Conservation (phyloP, 495 filamentous ascomycete species). For the Xylaria bambusicola region DNA sequence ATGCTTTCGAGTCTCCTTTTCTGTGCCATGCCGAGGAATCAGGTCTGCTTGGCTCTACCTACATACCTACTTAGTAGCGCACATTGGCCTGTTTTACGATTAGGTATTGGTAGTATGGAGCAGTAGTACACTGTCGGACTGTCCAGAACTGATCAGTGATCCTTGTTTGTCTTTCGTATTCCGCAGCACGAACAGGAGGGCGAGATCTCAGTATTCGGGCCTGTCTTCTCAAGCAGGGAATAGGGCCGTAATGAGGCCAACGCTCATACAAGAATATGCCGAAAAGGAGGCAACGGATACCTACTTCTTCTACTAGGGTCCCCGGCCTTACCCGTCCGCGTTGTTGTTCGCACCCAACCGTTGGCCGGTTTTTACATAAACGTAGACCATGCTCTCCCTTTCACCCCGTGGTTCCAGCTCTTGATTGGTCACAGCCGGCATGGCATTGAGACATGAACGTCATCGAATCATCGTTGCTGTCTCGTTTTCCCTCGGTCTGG, state of each 20-base stretch:
- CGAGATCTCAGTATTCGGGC: neutral
- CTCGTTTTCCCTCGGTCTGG: too few relatives aligned
- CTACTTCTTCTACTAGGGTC: neutral
- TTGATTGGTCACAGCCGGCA: neutral
- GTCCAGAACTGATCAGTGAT: too few relatives aligned
- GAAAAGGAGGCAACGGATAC: neutral
- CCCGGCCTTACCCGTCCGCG: neutral
- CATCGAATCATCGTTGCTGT: neutral
- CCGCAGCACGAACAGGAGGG: too few relatives aligned
- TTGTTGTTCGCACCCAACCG: neutral
- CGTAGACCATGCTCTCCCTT: neutral
- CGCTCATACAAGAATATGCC: neutral
- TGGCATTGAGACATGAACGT: conserved; percentile 1
- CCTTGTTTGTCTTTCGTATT: too few relatives aligned
- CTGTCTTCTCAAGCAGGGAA: neutral
- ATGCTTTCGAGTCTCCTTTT: neutral
- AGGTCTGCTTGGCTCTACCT: neutral
- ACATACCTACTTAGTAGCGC: too few relatives aligned
- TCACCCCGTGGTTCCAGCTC: neutral
- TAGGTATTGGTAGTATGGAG: too few relatives aligned
- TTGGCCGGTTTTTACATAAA: neutral
- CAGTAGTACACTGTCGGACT: too few relatives aligned
- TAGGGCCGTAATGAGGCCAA: conserved; percentile 5
- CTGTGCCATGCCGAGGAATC: neutral
- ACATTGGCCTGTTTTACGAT: too few relatives aligned